Evolutionary conservation across 1,139 yeast species (phyloP), one percentile per base, ranked within the genome.

Genomic region (Nadsonia starkeyi-henricii): DNA sequence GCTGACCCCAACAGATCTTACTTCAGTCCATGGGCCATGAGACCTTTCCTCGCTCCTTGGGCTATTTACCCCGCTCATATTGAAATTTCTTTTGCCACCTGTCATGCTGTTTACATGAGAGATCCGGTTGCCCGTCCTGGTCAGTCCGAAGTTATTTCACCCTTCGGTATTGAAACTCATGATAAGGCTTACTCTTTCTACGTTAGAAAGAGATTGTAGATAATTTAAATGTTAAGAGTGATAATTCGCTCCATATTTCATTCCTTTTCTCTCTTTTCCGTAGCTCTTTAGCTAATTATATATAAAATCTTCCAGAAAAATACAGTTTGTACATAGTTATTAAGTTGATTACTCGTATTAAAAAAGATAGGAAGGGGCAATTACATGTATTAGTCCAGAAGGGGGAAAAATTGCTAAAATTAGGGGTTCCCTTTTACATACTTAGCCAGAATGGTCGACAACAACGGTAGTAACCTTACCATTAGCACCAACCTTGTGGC

Each of bases 91-190:
- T 89, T 85, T 66, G 76, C 77, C 53, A 86, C 96, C 8, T 89
- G 97, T 64, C 96, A 89, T 66, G 97, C 96, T 12, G 82, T 91
- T 30, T 91, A 91, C 67, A 71, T 91, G 66, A 81, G 96, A 68
- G 95, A 91, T 64, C 98, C 98, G 17, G 89, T 91, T 50, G 95
- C 97, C 13, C 78, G 97, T 66, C 96, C 97, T 13, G 97, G 96
- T 47, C 89, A 85, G 61, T 85, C 96, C 30, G 98, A 91, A 70
- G 95, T 91, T 51, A 85, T 91, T 53, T 74, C 95, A 47, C 98
- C 98, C 48, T 85, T 83, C 68, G 81, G 83, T 45, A 73, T 79
- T 54, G 82, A 81, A 55, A 79, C 81, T 57, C 97, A 91, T 62
- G 94, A 89, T 68, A 79, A 95, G 66, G 96, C 97, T 42, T 89